These are phyloP conservation scores for Diaporthe sp. DNA, from an alignment of 2,329 filamentous ascomycete species.

Conservation along the genomic window DNA sequence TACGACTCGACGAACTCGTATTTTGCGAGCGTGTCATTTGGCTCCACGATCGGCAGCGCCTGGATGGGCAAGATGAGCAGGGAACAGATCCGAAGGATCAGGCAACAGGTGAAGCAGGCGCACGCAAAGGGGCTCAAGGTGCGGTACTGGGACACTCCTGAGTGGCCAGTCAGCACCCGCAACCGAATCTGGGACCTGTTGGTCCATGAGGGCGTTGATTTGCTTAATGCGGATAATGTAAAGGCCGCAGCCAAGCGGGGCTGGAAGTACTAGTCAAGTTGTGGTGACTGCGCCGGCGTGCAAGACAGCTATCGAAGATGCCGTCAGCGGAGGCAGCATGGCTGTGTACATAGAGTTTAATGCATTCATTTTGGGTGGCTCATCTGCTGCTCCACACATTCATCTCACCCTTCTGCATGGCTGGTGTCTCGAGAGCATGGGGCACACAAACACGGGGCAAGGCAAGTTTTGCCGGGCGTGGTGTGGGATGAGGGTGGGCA, in stretches of 20 bases:
- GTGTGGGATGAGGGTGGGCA: slow-evolving; percentile 2
- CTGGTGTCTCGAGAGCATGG: slow-evolving; percentile 12
- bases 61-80: slow-evolving; percentile 59
- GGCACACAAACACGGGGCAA: neutral
- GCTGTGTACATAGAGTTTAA: slow-evolving; percentile 19
- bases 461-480: slow-evolving; percentile 10
- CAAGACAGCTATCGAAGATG: neutral
- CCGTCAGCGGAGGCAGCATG: neutral
- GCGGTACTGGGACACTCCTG: slow-evolving; percentile 72
- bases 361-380: neutral
- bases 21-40: slow-evolving; percentile 75
- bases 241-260: slow-evolving; percentile 57
- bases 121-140: slow-evolving; percentile 67
- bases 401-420: slow-evolving; percentile 1
- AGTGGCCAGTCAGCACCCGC: slow-evolving; percentile 67
- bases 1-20: slow-evolving; percentile 72
- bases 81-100: slow-evolving; percentile 58
- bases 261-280: slow-evolving; percentile 49
- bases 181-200: slow-evolving; percentile 70
- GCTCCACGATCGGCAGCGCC: slow-evolving; percentile 64
- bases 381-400: neutral
- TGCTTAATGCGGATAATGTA: slow-evolving; percentile 74
- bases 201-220: slow-evolving; percentile 68
- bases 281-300: neutral
- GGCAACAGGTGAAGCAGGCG: slow-evolving; percentile 62